phyloP scores from a whole-genome alignment of 805 yeast genomes.

The Starmerella powellii region DNA sequence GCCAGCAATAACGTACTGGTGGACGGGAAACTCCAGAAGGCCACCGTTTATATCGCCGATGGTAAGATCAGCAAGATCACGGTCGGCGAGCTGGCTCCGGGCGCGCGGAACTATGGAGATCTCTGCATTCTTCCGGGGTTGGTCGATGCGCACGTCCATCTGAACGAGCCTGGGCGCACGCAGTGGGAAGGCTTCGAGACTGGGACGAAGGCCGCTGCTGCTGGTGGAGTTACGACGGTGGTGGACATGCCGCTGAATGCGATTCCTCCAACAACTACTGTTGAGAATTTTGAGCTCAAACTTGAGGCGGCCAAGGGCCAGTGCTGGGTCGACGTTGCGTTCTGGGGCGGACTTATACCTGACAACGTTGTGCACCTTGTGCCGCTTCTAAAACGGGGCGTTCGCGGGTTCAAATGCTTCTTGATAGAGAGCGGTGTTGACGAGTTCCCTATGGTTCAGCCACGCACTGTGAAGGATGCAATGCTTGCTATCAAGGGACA shows the following conservation, averaged over 20 bases:
- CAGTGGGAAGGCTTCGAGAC: slow-evolving; percentile 97
- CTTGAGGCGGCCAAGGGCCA: slow-evolving; percentile 67
- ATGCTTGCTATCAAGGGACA: slow-evolving; percentile 48
- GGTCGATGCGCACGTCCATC: slow-evolving; percentile 87
- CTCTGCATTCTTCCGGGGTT: slow-evolving; percentile 74
- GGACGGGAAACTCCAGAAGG: slow-evolving; percentile 22
- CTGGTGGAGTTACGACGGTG: slow-evolving; percentile 94
- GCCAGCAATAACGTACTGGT: slow-evolving; percentile 22
- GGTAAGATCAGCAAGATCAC: slow-evolving; percentile 45
- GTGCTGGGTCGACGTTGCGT: slow-evolving; percentile 87
- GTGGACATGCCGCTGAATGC: slow-evolving; percentile 95
- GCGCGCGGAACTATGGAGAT: slow-evolving; percentile 46
- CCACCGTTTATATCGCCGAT: slow-evolving; percentile 28
- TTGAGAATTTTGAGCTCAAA: slow-evolving; percentile 62
- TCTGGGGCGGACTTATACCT: slow-evolving; percentile 95
- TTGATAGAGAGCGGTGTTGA: slow-evolving; percentile 88
- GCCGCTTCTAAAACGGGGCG: slow-evolving; percentile 75
- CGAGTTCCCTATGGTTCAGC: slow-evolving; percentile 74
- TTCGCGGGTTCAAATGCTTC: slow-evolving; percentile 88
- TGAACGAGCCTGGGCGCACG: slow-evolving; percentile 93
- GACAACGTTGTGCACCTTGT: slow-evolving; percentile 53
- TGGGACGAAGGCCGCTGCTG: slow-evolving; percentile 87
- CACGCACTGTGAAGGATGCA: slow-evolving; percentile 52
- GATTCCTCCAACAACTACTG: slow-evolving; percentile 86
- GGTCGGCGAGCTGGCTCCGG: slow-evolving; percentile 12